Evolutionary conservation across 345 rosid species (phyloP), one percentile per base, ranked within the genome.

Genomic region (Crucihimalaya himalaica): DNA sequence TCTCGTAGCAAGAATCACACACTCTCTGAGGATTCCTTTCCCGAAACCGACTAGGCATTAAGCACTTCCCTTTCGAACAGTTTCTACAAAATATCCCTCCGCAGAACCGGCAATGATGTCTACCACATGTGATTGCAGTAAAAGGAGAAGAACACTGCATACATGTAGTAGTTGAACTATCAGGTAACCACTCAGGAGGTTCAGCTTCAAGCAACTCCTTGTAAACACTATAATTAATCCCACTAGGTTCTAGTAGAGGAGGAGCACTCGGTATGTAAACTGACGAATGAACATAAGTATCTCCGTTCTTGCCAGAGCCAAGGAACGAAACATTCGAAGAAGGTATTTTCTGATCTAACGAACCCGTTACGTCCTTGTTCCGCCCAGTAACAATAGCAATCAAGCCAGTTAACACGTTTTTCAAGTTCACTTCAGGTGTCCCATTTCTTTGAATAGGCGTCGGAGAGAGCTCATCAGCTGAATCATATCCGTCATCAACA

Each of bases 181-280:
- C 99, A 1, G 97, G 91, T 28, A 90, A 84, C 99, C 99, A 95
- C 37, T 95, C 90, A 0, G 96, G 98, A 25, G 99, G 97, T 28
- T 95, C 98, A 23, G 92, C 89, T 71, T 87, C 98, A 63, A 92
- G 78, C 45, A 92, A 76, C 47, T 87, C 96, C 76, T 88, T 92
- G 77, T 86, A 84, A 37, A 83, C 90, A 74, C 62, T 76, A 66
- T 82, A 85, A 52, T 84, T 82, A 37, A 81, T 81, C 68, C 89
- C 86, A 63, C 57, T 81, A 0, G 92, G 83, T 62, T 86, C 96
- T 19, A 87, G 71, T 54, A 95, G 97, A 6, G 99, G 99, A 0
- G 98, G 99, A 0, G 99, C 99, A 78, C 97, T 95, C 0, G 98
- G 99, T 61, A 85, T 88, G 74, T 90, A 95, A 75, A 95, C 99